A percentile compares a stretch with the other conserved stretches of the same genome.
phyloP scores from a whole-genome alignment of 116 monocot species.

The Papilionanthe hybrid region DNA sequence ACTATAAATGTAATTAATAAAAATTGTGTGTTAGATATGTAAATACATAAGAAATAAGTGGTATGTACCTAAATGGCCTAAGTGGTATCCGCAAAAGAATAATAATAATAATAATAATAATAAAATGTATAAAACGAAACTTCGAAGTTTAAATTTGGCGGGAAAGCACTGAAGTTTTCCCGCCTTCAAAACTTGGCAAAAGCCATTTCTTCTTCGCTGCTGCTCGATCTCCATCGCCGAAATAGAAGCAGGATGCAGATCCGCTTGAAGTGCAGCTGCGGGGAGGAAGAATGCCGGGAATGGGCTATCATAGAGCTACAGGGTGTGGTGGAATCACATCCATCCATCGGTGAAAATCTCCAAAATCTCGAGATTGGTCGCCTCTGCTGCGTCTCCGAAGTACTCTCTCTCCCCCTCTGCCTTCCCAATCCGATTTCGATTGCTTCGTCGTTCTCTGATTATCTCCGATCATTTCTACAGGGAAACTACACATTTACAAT shows the following conservation, averaged over 20 bases:
- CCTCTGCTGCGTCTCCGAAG: constrained; percentile 58
- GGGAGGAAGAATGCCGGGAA: constrained; percentile 49
- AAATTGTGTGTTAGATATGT: too few species aligned
- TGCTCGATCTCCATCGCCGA: neutral
- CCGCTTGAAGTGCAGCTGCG: constrained; percentile 63
- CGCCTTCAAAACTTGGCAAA: neutral
- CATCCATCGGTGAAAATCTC: constrained; percentile 34
- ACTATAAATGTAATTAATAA: too few species aligned
- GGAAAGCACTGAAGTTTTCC: neutral
- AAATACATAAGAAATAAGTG: too few species aligned
- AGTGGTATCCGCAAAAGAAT: too few species aligned
- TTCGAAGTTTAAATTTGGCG: neutral
- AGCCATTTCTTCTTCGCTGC: too few species aligned
- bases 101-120: too few species aligned
- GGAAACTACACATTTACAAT: constrained; percentile 69
- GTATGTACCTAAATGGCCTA: too few species aligned
- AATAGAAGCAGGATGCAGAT: constrained; percentile 53
- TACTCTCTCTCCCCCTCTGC: neutral
- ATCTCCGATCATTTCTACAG: constrained; percentile 8
- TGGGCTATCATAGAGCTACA: constrained; percentile 95
- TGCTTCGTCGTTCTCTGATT: neutral
- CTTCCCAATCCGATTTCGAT: neutral
- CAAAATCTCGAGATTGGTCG: constrained; percentile 64
- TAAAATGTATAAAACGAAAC: too few species aligned
- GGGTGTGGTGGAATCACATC: constrained; percentile 73